These are phyloP conservation scores for Pulveroboletus sp. DNA, from an alignment of 768 basidiomycete species.

Conservation along the genomic window DNA sequence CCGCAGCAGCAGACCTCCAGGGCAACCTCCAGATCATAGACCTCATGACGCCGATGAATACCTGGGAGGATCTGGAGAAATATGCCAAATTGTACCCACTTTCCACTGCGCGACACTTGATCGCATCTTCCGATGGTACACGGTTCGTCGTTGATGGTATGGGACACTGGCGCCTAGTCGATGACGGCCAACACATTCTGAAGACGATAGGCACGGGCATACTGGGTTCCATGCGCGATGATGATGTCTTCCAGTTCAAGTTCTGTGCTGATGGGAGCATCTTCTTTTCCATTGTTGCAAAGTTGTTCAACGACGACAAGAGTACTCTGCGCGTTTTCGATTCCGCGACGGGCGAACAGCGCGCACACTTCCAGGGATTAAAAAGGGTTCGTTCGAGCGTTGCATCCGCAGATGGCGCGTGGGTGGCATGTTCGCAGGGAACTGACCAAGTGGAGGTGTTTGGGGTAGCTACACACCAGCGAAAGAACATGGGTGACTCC, in stretches of 20 bases:
- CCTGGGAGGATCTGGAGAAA: not conserved
- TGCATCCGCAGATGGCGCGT: conserved; percentile 4
- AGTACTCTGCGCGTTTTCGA: conserved; percentile 9
- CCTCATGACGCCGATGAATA: not conserved
- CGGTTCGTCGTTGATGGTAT: conserved; percentile 5
- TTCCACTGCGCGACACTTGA: accelerated
- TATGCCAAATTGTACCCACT: not conserved
- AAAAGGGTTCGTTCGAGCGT: conserved; percentile 4
- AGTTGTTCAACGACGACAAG: conserved; percentile 5
- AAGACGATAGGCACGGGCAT: conserved; percentile 11
- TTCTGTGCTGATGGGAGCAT: conserved; percentile 14
- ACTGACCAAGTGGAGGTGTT: conserved; percentile 4
- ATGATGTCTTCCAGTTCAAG: not conserved
- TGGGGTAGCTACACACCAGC: not conserved
- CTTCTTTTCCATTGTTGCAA: conserved; percentile 1
- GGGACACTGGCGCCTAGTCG: conserved; percentile 1
- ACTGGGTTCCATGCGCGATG: not conserved
- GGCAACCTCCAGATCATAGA: conserved; percentile 10
- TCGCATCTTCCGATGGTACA: conserved; percentile 7
- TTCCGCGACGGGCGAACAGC: conserved; percentile 8
- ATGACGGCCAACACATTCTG: not conserved
- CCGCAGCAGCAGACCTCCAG: conserved; percentile 7
- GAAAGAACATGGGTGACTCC: not conserved
- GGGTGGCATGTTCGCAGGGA: conserved; percentile 9
- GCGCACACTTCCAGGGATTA: conserved; percentile 4